Conservation (phyloP, 192 early-diverging fungal species). For the Linnemannia hyalina region DNA sequence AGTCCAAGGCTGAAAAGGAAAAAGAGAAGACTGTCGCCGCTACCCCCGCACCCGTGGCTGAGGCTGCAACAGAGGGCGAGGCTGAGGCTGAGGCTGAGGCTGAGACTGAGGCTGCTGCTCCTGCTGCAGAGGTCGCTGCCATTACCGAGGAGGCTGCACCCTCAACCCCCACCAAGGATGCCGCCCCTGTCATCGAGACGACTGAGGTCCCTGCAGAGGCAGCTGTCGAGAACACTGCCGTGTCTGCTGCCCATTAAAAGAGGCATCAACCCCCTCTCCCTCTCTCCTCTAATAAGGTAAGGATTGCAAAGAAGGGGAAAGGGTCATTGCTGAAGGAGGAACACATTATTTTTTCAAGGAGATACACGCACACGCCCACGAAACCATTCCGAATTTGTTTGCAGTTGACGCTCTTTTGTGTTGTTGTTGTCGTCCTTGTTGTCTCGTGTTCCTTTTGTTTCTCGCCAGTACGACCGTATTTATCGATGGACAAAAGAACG, state of each 20-base stretch:
- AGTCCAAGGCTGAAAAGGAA: conserved; percentile 33
- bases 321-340: not conserved
- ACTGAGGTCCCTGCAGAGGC: conserved; percentile 18
- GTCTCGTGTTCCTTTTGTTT: no score
- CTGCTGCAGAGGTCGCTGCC: not conserved
- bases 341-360: not conserved
- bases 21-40: conserved; percentile 24
- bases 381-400: not conserved
- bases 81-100: conserved; percentile 21
- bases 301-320: not conserved
- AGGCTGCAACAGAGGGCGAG: not conserved
- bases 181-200: conserved; percentile 18
- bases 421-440: not conserved
- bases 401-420: not conserved
- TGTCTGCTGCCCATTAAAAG: conserved; percentile 31
- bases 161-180: conserved; percentile 16
- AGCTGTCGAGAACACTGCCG: conserved; percentile 35
- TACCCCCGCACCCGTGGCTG: conserved; percentile 17
- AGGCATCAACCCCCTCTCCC: not conserved
- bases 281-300: not conserved
- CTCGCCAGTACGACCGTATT: no score
- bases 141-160: conserved; percentile 26
- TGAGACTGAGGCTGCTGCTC: conserved; percentile 12
- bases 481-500: no score
- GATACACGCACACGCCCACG: not conserved